Conservation (phyloP, 2,329 filamentous ascomycete species). For the Fusarium staphyleae region DNA sequence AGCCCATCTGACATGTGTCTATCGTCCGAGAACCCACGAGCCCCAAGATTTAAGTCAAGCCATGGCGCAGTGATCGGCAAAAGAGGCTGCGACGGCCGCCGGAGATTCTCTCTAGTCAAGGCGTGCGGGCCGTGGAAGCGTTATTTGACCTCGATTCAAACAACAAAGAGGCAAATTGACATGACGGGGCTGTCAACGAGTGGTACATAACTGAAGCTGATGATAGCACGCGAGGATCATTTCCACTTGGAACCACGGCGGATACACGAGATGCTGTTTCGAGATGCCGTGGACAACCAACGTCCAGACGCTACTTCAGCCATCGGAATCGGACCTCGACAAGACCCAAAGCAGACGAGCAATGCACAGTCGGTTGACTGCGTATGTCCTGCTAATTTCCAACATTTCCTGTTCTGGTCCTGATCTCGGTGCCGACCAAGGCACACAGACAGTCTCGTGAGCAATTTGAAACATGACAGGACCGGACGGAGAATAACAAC, state of each 20-base stretch:
- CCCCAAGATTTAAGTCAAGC: conserved; percentile 36
- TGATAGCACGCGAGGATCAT: conserved; percentile 9
- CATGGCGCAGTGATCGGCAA: conserved; percentile 34
- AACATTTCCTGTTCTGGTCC: conserved; percentile 12
- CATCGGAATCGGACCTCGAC: background rate
- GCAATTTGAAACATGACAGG: conserved; percentile 12
- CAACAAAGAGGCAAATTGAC: too few relatives aligned
- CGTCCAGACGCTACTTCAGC: background rate
- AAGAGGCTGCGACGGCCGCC: conserved; percentile 27
- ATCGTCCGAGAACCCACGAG: conserved; percentile 40
- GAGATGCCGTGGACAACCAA: conserved; percentile 1
- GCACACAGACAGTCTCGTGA: conserved; percentile 3
- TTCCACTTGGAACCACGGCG: background rate
- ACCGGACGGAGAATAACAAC: conserved; percentile 4
- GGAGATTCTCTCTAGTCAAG: conserved; percentile 5
- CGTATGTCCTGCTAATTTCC: conserved; percentile 25
- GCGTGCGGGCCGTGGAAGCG: background rate
- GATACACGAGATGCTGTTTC: conserved; percentile 23
- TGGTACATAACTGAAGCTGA: background rate
- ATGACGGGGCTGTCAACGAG: conserved; percentile 2
- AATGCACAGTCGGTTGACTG: background rate
- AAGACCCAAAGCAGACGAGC: too few relatives aligned
- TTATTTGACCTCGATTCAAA: conserved; percentile 1
- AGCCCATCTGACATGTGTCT: conserved; percentile 40
- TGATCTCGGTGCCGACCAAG: background rate